Evolutionary conservation across 2,329 filamentous ascomycete genomes (phyloP), one percentile per base, ranked within the genome.

Genomic region (Endocalyx cinctus): DNA sequence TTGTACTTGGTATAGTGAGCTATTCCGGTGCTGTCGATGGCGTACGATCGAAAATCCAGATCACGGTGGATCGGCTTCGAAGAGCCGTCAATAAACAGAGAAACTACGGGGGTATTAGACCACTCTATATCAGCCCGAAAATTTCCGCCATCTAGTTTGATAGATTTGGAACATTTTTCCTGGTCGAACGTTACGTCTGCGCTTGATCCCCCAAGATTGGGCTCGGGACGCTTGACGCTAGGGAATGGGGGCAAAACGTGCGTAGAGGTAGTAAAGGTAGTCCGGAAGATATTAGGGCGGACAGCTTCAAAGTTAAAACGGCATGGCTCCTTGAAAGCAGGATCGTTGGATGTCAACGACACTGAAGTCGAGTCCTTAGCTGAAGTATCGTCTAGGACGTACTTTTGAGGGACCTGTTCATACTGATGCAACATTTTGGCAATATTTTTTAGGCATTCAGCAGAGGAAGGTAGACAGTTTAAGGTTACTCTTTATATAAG

Each of bases 241-340:
- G 81, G 81, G 47, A 77, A 76, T 2, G 81, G 81, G 17, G 82
- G 78, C 2, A 83, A 52, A 6, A 75, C 75, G 47, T 85, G 80
- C 3, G 67, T 65, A 11, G 65, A 49, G 0, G 81, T 80, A 2
- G 72, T 70, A 50, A 85, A 85, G 0, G 77, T 80, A 2, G 81
- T 82, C 26, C 81, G 67, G 58, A 85, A 87, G 12, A 85, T 60
- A 31, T 79, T 80, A 14, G 70, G 63, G 12, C 72, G 68, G 18
- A 86, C 47, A 0, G 73, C 67, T 50, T 84, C 75, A 41, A 86
- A 83, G 1, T 66, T 66, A 51, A 85, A 86, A 12, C 67, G 56
- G 38, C 77, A 74, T 0, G 64, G 43, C 17, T 52, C 58, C 2
- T 66, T 56, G 14, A 37, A 28, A 13, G 18, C 38, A 6, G 53